Conservation (phyloP, 208 protist species). For the Hexamita inflata region DNA sequence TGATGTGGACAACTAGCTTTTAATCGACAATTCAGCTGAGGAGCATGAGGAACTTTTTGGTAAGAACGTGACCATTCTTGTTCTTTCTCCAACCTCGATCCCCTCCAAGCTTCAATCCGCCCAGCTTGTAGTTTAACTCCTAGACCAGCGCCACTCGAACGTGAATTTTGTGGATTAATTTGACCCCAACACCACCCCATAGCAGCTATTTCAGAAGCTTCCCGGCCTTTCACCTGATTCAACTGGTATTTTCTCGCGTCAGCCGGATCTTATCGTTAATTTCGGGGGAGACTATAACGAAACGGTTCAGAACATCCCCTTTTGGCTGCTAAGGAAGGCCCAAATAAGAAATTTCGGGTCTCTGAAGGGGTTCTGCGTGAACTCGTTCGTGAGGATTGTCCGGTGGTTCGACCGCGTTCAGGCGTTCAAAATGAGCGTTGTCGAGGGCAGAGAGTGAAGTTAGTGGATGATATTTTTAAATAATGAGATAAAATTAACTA, state of each 20-base stretch:
- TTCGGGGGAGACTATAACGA: not conserved
- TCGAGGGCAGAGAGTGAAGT: too few species aligned
- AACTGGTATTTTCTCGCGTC: not conserved
- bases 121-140: not conserved
- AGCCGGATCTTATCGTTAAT: not conserved
- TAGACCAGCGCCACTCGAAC: not conserved
- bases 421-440: too few species aligned
- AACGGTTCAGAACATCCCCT: not conserved
- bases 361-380: too few species aligned
- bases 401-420: too few species aligned
- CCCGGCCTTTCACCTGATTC: not conserved
- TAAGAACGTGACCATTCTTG: not conserved
- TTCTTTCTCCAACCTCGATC: not conserved
- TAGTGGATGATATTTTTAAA: too few species aligned
- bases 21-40: not conserved
- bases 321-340: not conserved
- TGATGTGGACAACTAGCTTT: not conserved
- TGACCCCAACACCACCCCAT: too few species aligned
- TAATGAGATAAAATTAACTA: too few species aligned
- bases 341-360: too few species aligned
- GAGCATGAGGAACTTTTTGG: not conserved
- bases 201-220: not conserved
- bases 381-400: too few species aligned
- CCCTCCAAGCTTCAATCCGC: not conserved
- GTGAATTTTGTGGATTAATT: not conserved